Conservation (phyloP, 306 rosid genomes). For the Ochetophila trinervis region DNA sequence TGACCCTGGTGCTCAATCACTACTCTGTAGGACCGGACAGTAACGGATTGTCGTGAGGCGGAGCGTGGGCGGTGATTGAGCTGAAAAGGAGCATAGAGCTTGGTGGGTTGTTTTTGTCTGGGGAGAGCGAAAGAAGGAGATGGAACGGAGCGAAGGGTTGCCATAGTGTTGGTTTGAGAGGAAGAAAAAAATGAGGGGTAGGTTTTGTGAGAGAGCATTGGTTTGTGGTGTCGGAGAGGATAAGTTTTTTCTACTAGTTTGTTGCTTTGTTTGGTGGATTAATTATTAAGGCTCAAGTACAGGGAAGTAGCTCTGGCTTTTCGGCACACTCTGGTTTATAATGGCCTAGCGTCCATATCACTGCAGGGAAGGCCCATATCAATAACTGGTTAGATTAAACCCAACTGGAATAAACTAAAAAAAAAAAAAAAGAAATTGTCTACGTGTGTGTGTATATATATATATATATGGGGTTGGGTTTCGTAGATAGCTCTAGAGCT, state of each 20-base stretch:
- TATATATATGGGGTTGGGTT: not conserved
- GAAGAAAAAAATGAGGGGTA: slow-evolving; percentile 6
- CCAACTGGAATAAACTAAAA: not conserved
- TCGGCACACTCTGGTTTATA: no score
- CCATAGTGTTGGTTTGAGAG: slow-evolving; percentile 39
- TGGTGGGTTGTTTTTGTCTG: slow-evolving; percentile 37
- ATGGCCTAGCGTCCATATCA: no score
- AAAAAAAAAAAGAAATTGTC: not conserved
- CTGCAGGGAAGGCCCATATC: no score
- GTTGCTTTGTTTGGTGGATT: no score
- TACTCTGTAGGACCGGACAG: slow-evolving; percentile 64
- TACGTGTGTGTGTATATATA: not conserved
- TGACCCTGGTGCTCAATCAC: slow-evolving; percentile 72
- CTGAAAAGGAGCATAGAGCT: slow-evolving; percentile 25
- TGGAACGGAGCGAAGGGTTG: slow-evolving; percentile 53
- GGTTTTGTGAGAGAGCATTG: slow-evolving; percentile 13
- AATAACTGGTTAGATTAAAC: no score
- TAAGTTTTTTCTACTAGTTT: slow-evolving; percentile 30
- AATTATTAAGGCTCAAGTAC: no score
- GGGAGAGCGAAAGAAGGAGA: slow-evolving; percentile 37
- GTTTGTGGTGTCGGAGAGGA: slow-evolving; percentile 32
- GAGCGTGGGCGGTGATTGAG: slow-evolving; percentile 23
- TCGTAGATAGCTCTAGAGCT: not conserved
- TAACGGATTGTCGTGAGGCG: slow-evolving; percentile 22
- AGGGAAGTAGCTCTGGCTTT: no score